Conservation (phyloP, 208 protist species). For the Naegleria lovaniensis region DNA sequence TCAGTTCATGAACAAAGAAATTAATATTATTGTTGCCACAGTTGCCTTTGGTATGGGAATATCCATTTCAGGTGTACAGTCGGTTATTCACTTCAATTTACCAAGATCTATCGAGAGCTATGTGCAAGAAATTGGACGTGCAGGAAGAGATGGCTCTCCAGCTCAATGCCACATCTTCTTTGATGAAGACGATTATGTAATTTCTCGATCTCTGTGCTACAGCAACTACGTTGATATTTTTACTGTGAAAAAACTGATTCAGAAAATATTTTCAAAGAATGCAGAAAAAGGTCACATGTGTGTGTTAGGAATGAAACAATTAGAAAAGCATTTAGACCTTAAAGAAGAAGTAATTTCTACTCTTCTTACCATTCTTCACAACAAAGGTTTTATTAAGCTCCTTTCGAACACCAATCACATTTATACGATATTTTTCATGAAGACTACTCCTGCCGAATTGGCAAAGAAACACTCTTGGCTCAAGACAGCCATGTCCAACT, state of each 20-base stretch:
- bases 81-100: conserved; percentile 33
- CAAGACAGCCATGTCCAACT: neutral
- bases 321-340: neutral
- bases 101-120: conserved; percentile 44
- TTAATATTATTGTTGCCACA: conserved; percentile 64
- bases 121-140: conserved; percentile 50
- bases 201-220: neutral
- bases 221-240: neutral
- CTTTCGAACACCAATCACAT: neutral
- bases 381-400: neutral
- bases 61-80: conserved; percentile 30
- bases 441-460: neutral
- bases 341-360: neutral
- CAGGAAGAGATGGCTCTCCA: conserved; percentile 42
- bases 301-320: neutral
- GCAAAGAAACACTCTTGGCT: neutral
- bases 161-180: conserved; percentile 6
- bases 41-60: conserved; percentile 80
- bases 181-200: neutral
- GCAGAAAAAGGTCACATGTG: neutral
- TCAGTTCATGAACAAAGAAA: conserved; percentile 47
- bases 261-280: neutral
- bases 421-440: neutral
- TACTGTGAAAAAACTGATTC: neutral
- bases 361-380: neutral